Conservation (phyloP, 768 basidiomycete species). For the Termitomyces sp. region DNA sequence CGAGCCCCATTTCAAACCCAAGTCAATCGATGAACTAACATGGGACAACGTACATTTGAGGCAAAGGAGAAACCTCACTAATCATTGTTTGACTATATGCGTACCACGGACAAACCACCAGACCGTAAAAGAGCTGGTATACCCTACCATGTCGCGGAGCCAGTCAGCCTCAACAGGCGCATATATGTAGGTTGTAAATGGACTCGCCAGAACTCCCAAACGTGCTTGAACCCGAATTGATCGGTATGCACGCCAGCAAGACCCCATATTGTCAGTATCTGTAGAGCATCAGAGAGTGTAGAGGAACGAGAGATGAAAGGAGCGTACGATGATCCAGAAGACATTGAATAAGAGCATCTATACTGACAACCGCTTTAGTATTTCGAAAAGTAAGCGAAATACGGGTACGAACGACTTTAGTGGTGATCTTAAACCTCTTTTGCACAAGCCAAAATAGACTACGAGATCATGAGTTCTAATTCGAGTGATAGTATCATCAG, state of each 20-base stretch:
- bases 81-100: conserved; percentile 85
- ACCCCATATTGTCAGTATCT: conserved; percentile 72
- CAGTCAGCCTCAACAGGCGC: background rate
- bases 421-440: conserved; percentile 57
- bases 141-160: conserved; percentile 38
- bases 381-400: background rate
- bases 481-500: background rate
- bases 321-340: conserved; percentile 63
- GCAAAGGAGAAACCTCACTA: conserved; percentile 68
- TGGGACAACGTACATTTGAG: conserved; percentile 52
- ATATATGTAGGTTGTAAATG: background rate
- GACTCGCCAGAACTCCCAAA: conserved; percentile 75
- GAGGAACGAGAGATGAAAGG: background rate
- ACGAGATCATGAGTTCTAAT: background rate
- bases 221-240: conserved; percentile 78
- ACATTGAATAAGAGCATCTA: conserved; percentile 74
- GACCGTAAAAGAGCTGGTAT: conserved; percentile 67
- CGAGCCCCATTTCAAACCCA: too few species aligned
- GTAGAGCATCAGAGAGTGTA: background rate
- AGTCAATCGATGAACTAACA: background rate
- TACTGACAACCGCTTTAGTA: background rate
- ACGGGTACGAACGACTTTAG: conserved; percentile 48
- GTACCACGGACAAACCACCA: conserved; percentile 79
- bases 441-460: conserved; percentile 71
- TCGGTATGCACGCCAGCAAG: conserved; percentile 72